A percentile compares a stretch with the other conserved stretches of the same genome.
Evolutionary conservation across 2,329 filamentous ascomycete genomes (phyloP).

Genomic region (Aspergillus pseudotamarii): DNA sequence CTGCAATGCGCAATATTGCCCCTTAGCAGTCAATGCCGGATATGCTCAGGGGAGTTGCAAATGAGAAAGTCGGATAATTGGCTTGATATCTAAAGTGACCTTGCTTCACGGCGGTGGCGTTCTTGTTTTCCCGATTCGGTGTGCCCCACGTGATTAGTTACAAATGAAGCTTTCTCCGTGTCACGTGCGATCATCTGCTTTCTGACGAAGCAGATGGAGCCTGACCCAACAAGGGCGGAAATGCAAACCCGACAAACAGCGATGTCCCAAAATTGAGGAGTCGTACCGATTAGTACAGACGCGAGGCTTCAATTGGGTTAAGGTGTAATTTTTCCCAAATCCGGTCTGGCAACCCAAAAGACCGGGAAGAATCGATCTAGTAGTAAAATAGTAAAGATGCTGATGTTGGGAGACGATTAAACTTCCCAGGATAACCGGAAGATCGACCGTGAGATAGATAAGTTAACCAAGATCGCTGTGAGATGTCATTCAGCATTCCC

Average conservation of each 20-base stretch:
- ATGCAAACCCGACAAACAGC: constrained; percentile 13
- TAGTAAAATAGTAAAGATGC: background rate
- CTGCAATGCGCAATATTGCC: background rate
- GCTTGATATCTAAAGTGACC: background rate
- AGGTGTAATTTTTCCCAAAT: background rate
- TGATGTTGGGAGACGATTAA: background rate
- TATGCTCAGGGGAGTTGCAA: background rate
- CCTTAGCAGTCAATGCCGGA: background rate
- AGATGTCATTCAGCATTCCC: background rate
- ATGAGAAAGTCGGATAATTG: background rate
- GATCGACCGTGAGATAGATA: background rate
- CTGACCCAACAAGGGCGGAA: background rate
- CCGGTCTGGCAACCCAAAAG: background rate
- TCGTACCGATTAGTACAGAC: background rate
- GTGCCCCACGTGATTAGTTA: background rate
- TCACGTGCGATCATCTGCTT: background rate
- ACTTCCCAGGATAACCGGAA: background rate
- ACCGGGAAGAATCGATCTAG: background rate
- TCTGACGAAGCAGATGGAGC: background rate
- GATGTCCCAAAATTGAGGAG: background rate
- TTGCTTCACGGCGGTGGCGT: background rate
- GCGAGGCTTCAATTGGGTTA: background rate
- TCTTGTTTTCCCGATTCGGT: background rate
- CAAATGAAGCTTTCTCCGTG: background rate
- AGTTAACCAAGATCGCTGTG: background rate